Base-by-base conservation (phyloP, 306 rosid species). In the Leucaena leucocephala region DNA sequence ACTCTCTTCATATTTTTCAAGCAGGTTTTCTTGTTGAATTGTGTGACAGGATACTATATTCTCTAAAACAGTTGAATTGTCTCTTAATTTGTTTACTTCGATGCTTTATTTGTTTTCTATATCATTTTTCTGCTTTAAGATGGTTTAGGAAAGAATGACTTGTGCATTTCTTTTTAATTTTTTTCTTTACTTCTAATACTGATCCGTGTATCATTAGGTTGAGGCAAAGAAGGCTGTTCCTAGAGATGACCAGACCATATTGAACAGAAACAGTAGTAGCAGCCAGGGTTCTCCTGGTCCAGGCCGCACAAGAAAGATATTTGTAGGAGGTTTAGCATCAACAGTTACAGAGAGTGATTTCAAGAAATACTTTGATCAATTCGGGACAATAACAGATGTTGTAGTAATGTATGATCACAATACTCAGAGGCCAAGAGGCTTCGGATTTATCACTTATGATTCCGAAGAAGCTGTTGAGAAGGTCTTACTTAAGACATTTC, bases 211-310 rank as follows among this genome's bases (percentile, higher is more conserved):
- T 83, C 39, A 62, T 55, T 84, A 96, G 99, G 98, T 96, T 84
- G 99, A 96, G 85, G 98, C 98, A 2, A 95, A 96, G 87, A 96
- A 90, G 90, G 99, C 98, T 62, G 98, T 96, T 84, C 99, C 99
- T 22, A 84, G 98, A 86, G 98, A 96, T 79, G 99, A 96, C 80
- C 99, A 91, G 87, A 93, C 88, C 82, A 85, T 87, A 71, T 71
- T 91, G 82, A 90, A 82, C 78, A 93, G 99, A 87, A 91, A 43
- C 86, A 87, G 83, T 83, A 87, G 94, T 50, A 93, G 89, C 88
- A 87, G 91, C 80, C 97, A 93, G 0, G 96, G 97, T 79, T 93
- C 99, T 80, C 96, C 98, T 27, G 96, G 96, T 77, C 92, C 93
- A 15, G 90, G 91, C 63, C 97, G 99, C 83, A 96, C 99, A 33